Percentiles rank a stretch among this genome's conserved stretches.
Evolutionary conservation across 768 basidiomycete genomes (phyloP).

Genomic region (Suillus subluteus): DNA sequence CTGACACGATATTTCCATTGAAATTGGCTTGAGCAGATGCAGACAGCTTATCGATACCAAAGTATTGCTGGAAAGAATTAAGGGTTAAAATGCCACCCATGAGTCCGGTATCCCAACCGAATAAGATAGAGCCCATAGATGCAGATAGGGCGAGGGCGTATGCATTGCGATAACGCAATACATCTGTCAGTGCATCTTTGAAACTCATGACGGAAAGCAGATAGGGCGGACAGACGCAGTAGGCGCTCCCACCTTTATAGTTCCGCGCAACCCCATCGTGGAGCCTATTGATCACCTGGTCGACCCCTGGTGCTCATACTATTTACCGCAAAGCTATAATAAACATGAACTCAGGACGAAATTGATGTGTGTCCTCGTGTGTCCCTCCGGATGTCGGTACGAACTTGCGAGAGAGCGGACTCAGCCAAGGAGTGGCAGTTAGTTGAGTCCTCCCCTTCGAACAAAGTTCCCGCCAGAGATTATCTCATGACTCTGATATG

Average conservation of each 20-base stretch:
- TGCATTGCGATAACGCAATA: conserved; percentile 39
- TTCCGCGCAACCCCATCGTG: not conserved
- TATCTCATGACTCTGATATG: not conserved
- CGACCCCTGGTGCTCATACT: not conserved
- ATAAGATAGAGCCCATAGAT: conserved; percentile 47
- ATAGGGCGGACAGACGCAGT: not conserved
- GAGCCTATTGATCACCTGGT: not conserved
- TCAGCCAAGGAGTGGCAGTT: not conserved
- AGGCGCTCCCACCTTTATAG: not conserved
- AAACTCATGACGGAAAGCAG: conserved; percentile 22
- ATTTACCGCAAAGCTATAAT: not conserved
- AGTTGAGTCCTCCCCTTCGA: not conserved
- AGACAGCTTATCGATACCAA: conserved; percentile 42
- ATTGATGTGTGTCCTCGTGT: not conserved
- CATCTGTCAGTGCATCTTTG: conserved; percentile 23
- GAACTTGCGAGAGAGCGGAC: not conserved
- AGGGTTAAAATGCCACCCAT: conserved; percentile 49
- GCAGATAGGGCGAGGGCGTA: conserved; percentile 44
- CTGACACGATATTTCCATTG: conserved; percentile 49
- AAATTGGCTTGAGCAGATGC: conserved; percentile 38
- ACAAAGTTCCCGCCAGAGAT: not conserved
- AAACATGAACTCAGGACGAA: not conserved
- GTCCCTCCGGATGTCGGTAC: not conserved
- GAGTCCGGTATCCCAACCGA: conserved; percentile 49
- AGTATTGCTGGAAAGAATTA: conserved; percentile 45